Conservation (phyloP, 768 basidiomycete genomes). For the Melanogaster broomeanus region DNA sequence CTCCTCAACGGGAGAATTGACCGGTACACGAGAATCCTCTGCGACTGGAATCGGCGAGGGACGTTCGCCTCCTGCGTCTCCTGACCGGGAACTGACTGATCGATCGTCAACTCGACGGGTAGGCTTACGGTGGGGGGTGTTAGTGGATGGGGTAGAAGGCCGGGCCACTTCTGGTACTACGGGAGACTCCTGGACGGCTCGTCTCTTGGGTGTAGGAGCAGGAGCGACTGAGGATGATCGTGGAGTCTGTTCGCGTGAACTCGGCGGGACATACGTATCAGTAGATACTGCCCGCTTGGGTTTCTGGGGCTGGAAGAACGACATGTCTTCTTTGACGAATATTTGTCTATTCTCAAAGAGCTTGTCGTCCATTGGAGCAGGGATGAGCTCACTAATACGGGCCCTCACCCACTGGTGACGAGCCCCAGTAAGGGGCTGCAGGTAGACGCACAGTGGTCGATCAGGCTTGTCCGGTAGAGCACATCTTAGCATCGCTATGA, state of each 20-base stretch:
- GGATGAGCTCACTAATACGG: not conserved
- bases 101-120: no score
- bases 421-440: not conserved
- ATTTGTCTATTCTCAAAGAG: not conserved
- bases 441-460: slow-evolving; percentile 1
- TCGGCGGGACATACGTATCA: not conserved
- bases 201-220: not conserved
- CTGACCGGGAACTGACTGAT: no score
- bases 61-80: no score
- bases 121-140: no score
- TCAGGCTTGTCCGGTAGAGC: not conserved
- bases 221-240: not conserved
- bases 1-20: no score
- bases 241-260: no score
- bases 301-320: not conserved
- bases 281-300: not conserved
- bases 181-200: not conserved
- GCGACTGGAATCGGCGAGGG: no score
- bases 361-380: not conserved
- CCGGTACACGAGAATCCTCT: no score
- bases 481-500: slow-evolving; percentile 7
- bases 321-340: not conserved
- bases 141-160: no score
- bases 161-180: no score
- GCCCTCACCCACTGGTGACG: slow-evolving; percentile 1